Evolutionary conservation across 2,329 filamentous ascomycete species (phyloP), one percentile per base, ranked within the genome.

Genomic region (Pseudomassariella vexata): DNA sequence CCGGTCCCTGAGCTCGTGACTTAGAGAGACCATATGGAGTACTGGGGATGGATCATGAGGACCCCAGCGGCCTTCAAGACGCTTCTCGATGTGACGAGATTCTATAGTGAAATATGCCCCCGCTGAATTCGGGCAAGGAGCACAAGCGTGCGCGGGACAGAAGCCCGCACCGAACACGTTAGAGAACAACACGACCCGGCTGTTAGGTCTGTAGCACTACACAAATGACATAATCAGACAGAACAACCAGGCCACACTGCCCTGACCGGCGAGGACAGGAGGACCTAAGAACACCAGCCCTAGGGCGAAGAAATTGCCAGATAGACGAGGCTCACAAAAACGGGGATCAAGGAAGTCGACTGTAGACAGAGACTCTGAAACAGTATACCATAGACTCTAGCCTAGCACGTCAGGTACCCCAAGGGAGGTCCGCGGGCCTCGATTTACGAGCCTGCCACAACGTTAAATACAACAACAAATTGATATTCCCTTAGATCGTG

Each of bases 381-480:
- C 11, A 30, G 28, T 14, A 30, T 14, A 30, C 28, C 19, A 20
- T 30, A 30, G 28, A 22, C 9, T 30, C 19, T 30, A 30, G 28
- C 28, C 28, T 30, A 30, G 17, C 28, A 30, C 28, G 28, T 30
- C 28, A 30, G 16, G 28, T 30, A 15, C 28, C 28, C n/a, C 28
- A 30, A 30, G 28, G 28, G 19, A 30, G 28, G 28, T 15, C 28
- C 28, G 28, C 19, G 19, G 28, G 19, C 19, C 19, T 30, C 28
- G 28, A 14, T 22, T 21, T 30, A 30, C 28, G 28, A 30, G 28
- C 28, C 19, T 30, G 28, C 11, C 28, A 30, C 28, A 9, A 30
- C 17, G 19, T 30, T 30, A 30, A 30, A 30, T 30, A 30, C 28
- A 22, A 5, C 28, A n/a, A n/a, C n/a, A n/a, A n/a, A n/a, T n/a